Percentiles rank a stretch among this genome's conserved stretches.
phyloP scores from a whole-genome alignment of 768 basidiomycete species.

The Boletus reticuloceps region DNA sequence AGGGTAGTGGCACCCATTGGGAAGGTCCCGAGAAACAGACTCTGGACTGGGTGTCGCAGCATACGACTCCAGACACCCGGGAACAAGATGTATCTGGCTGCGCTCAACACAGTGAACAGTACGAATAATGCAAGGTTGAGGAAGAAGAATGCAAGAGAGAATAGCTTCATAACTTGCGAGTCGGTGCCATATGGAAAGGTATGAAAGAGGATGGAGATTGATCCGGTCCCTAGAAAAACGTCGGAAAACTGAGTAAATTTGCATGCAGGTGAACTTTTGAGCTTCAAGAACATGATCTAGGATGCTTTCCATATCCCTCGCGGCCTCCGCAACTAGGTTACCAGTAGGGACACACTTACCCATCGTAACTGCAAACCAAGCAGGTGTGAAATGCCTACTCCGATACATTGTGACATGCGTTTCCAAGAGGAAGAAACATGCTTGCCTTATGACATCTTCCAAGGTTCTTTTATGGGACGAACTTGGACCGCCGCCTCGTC shows the following conservation, averaged over 20 bases:
- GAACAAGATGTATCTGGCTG: constrained; percentile 51
- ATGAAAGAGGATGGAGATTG: constrained; percentile 54
- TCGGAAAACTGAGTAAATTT: not conserved
- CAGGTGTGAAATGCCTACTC: constrained; percentile 48
- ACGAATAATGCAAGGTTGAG: constrained; percentile 56
- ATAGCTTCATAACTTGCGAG: constrained; percentile 37
- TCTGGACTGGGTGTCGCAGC: constrained; percentile 48
- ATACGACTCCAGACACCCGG: constrained; percentile 51
- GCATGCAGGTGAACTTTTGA: not conserved
- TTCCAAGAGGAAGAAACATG: not conserved
- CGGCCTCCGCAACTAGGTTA: too few species aligned
- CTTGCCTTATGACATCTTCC: constrained; percentile 36
- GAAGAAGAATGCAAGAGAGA: constrained; percentile 54
- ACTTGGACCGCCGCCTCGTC: not conserved
- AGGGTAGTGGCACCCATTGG: constrained; percentile 65
- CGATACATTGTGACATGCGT: not conserved
- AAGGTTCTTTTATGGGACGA: constrained; percentile 26
- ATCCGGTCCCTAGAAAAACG: constrained; percentile 43
- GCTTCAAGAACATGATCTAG: not conserved
- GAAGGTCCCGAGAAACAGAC: constrained; percentile 46
- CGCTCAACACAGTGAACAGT: constrained; percentile 43
- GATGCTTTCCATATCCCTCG: not conserved
- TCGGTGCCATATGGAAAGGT: constrained; percentile 53
- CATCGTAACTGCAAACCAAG: constrained; percentile 58
- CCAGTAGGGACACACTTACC: constrained; percentile 30